Percentiles rank a stretch among this genome's conserved stretches.
phyloP scores from a whole-genome alignment of 371 early-diverging fungal species.

The Circinella minor region DNA sequence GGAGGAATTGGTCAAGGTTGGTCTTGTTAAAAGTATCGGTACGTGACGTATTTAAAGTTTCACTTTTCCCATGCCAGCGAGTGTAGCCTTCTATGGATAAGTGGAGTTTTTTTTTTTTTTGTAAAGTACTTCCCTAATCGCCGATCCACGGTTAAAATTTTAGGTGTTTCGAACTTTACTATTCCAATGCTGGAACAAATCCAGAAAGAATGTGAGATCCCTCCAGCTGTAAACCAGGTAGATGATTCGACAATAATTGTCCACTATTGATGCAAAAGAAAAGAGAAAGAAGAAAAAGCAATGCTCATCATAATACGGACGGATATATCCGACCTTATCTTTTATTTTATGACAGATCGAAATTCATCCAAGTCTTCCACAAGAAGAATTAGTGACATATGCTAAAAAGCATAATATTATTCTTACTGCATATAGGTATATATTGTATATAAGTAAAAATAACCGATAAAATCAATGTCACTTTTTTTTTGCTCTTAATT shows the following conservation, averaged over 20 bases:
- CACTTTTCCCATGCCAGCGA: neutral
- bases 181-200: conserved; percentile 74
- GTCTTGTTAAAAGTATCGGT: conserved; percentile 59
- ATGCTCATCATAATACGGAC: no score
- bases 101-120: conserved; percentile 38
- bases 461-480: no score
- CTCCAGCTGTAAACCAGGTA: conserved; percentile 84
- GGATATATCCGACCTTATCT: no score
- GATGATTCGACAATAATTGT: neutral
- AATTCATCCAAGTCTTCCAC: conserved; percentile 59
- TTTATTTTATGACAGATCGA: conserved; percentile 51
- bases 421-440: conserved; percentile 46
- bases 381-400: conserved; percentile 42
- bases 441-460: no score
- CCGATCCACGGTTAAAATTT: conserved; percentile 21
- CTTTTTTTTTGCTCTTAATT: no score
- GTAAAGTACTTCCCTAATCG: conserved; percentile 36
- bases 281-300: no score
- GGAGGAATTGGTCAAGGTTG: conserved; percentile 68
- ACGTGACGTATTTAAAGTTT: neutral
- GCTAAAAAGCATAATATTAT: conserved; percentile 42
- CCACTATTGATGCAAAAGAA: neutral
- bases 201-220: conserved; percentile 65
- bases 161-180: conserved; percentile 64
- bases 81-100: conserved; percentile 10